Conservation (phyloP, 768 basidiomycete species). For the Auriscalpium vulgare region DNA sequence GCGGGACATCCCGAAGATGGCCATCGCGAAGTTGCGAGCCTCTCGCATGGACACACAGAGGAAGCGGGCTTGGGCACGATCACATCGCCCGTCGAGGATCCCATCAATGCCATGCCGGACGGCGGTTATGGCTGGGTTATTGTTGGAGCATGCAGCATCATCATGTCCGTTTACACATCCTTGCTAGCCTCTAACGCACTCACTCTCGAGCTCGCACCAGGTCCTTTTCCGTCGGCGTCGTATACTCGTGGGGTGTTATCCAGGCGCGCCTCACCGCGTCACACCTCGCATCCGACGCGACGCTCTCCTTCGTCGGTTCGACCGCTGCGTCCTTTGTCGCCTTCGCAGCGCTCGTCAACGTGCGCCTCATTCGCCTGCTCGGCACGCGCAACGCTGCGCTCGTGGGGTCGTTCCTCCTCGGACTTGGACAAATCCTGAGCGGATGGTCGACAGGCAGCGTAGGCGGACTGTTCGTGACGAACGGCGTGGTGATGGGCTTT, state of each 20-base stretch:
- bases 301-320: conserved; percentile 27
- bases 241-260: conserved; percentile 25
- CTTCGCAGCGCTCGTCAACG: conserved; percentile 22
- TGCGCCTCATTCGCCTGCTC: conserved; percentile 23
- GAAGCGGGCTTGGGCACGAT: no score
- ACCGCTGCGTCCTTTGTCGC: conserved; percentile 22
- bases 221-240: conserved; percentile 19
- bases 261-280: conserved; percentile 23
- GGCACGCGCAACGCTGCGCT: conserved; percentile 22
- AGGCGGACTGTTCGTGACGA: conserved; percentile 22
- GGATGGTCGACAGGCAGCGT: conserved; percentile 17
- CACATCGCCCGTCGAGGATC: no score
- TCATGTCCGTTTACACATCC: conserved; percentile 15
- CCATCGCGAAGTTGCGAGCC: no score
- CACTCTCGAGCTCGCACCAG: conserved; percentile 7
- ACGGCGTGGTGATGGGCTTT: conserved; percentile 23
- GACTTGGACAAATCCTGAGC: conserved; percentile 23
- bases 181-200: neutral
- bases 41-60: no score
- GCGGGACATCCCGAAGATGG: no score
- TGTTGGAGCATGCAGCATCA: conserved; percentile 22
- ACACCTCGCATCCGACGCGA: conserved; percentile 19
- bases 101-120: conserved; percentile 14
- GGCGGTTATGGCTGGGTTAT: conserved; percentile 28
- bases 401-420: conserved; percentile 23